Percentiles rank a stretch among this genome's conserved stretches.
phyloP scores from a whole-genome alignment of 2,329 filamentous ascomycete species.

The Ophiostoma sp. region DNA sequence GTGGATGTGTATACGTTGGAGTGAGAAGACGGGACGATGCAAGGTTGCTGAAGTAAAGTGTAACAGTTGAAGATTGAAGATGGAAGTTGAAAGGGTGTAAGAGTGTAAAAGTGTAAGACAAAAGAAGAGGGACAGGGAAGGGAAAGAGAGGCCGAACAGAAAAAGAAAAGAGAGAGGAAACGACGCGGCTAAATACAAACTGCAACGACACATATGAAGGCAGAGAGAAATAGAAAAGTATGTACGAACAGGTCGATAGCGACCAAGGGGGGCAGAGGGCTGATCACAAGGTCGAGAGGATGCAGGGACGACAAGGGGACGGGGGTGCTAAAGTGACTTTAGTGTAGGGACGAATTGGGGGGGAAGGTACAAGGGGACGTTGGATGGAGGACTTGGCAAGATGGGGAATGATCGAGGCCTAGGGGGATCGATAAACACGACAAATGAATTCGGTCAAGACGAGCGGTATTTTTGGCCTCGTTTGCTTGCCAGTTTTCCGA shows the following conservation, averaged over 20 bases:
- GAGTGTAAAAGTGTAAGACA: background rate
- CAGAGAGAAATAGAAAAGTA: background rate
- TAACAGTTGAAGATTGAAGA: background rate
- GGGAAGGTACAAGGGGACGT: background rate
- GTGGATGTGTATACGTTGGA: background rate
- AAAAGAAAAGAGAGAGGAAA: background rate
- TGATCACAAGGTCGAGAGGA: conserved; percentile 9
- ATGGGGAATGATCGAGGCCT: background rate
- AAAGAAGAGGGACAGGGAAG: background rate
- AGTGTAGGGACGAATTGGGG: conserved; percentile 10
- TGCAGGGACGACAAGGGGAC: conserved; percentile 1
- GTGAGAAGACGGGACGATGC: background rate
- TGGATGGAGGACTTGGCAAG: conserved; percentile 8
- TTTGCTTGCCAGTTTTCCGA: background rate
- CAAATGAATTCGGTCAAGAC: conserved; percentile 4
- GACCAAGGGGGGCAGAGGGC: background rate
- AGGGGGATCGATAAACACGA: background rate
- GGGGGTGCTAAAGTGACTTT: background rate
- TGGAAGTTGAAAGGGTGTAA: background rate
- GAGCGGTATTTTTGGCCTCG: background rate
- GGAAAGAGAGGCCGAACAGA: background rate
- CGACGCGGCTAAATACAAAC: conserved; percentile 22
- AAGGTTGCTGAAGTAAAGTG: background rate
- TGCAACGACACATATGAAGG: conserved; percentile 18
- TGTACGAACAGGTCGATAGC: background rate